Percentiles rank a stretch among this genome's conserved stretches.
Evolutionary conservation across 2,329 filamentous ascomycete species (phyloP).

Genomic region (Diplodia mutila): DNA sequence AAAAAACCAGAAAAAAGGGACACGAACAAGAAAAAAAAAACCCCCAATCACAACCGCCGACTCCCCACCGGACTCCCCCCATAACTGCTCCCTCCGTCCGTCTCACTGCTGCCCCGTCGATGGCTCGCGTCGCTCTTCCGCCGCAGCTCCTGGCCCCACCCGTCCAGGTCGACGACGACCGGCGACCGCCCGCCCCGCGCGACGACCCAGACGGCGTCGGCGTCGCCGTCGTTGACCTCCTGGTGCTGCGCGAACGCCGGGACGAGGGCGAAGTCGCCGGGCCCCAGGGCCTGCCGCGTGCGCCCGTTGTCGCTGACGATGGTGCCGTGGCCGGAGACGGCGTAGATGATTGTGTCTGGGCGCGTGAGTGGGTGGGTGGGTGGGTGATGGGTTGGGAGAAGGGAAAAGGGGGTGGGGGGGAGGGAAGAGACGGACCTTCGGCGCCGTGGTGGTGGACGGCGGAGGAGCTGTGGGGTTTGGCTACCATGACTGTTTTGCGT

Average conservation of each 20-base stretch:
- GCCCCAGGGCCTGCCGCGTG: conserved; percentile 60
- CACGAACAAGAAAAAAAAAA: not conserved
- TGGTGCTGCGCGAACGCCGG: conserved; percentile 74
- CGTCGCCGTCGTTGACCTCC: conserved; percentile 66
- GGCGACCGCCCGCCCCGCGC: conserved; percentile 65
- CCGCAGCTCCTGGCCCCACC: conserved; percentile 55
- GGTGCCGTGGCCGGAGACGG: conserved; percentile 62
- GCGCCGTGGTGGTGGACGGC: conserved; percentile 71
- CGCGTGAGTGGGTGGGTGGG: not conserved
- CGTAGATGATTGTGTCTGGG: conserved; percentile 70
- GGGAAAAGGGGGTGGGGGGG: conserved; percentile 1
- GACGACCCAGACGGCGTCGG: conserved; percentile 68
- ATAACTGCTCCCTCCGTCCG: not conserved
- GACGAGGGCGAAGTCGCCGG: conserved; percentile 72
- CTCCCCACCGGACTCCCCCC: conserved; percentile 1
- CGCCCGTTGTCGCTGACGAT: conserved; percentile 63
- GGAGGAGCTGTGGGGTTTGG: conserved; percentile 64
- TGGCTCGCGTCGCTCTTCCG: conserved; percentile 22
- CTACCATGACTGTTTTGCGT: conserved; percentile 59
- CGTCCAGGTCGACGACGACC: conserved; percentile 64
- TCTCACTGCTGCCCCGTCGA: not conserved
- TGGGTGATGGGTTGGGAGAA: conserved; percentile 1
- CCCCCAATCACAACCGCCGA: not conserved
- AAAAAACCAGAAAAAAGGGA: no score
- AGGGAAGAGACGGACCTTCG: conserved; percentile 55